Base-by-base conservation (phyloP, 2,329 filamentous ascomycete genomes). In the Dothiorella sarmentorum region DNA sequence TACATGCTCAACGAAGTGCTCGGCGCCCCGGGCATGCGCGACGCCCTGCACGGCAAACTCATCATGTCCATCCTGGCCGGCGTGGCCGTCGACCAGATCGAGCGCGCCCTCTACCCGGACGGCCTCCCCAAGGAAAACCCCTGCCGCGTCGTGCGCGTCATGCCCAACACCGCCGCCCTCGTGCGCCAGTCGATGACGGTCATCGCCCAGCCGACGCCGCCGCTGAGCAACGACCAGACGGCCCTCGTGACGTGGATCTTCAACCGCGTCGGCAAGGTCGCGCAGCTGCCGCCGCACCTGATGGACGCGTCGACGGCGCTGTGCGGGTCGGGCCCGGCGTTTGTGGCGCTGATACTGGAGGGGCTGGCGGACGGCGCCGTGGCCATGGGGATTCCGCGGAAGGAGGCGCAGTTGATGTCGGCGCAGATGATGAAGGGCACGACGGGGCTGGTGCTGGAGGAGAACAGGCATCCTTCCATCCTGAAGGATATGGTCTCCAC, bases 1-100 rank as follows among this genome's bases (percentile, higher is more conserved):
- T 83, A 88, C 69, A 86, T 87, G 78, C 84, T 89, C 61, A 79
- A 82, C 60, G 83, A 84, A 13, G 82, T 96, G 43, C 80, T 96
- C 1, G 77, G 79, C 57, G 83, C 82, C 60, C 75, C 83, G 2
- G 89, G 87, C 45, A 88, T 95, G 77, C 78, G 79, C 52, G 82
- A 87, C 62, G 91, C 90, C 1, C 80, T 96, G 13, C 77, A 83
- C 61, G 89, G 89, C 42, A 96, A 96, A 73, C 80, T 95, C 4
- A 78, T 96, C 37, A 87, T 96, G 71, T 89, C 84, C 67, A 91
- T 96, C 65, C 85, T 88, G 61, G 90, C 90, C 4, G 91, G 91
- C 59, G 83, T 94, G 20, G 85, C 87, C 2, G 83, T 85, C 15
- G 73, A 82, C 49, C 85, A 91, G 66, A 85, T 96, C 62, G 82